phyloP scores from a whole-genome alignment of 495 filamentous ascomycete genomes.

The Penicillium ucsense region DNA sequence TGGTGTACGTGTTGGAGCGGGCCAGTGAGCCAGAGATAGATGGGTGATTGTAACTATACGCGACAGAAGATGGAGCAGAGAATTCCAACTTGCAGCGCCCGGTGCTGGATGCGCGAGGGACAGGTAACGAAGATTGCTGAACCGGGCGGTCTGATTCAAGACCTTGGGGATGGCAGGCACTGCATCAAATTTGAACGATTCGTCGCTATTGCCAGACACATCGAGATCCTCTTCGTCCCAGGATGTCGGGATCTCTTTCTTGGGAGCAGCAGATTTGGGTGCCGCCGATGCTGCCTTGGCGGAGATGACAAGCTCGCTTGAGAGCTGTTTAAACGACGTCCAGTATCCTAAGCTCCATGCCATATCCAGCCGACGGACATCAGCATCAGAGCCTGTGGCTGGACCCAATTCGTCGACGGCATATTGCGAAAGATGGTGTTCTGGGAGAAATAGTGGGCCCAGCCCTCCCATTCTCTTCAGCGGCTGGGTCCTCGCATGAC shows the following conservation, averaged over 20 bases:
- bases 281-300: slow-evolving; percentile 5
- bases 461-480: slow-evolving; percentile 20
- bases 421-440: slow-evolving; percentile 6
- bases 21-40: slow-evolving; percentile 73
- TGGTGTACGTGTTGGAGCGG: slow-evolving; percentile 56
- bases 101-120: slow-evolving; percentile 40
- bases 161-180: slow-evolving; percentile 21
- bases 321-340: slow-evolving; percentile 50
- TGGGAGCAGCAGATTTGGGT: neutral
- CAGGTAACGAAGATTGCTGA: slow-evolving; percentile 41
- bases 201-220: no score
- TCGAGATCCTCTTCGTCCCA: slow-evolving; percentile 21
- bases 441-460: slow-evolving; percentile 17
- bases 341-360: slow-evolving; percentile 48
- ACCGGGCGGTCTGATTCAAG: slow-evolving; percentile 33
- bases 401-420: slow-evolving; percentile 15
- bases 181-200: no score
- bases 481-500: slow-evolving; percentile 33
- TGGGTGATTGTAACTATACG: slow-evolving; percentile 61
- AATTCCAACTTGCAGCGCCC: slow-evolving; percentile 50
- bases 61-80: slow-evolving; percentile 51
- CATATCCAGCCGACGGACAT: slow-evolving; percentile 55
- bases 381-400: slow-evolving; percentile 28
- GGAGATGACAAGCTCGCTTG: slow-evolving; percentile 37
- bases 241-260: slow-evolving; percentile 22